These are phyloP conservation scores for Pseudocercospora cruenta DNA, from an alignment of 2,329 filamentous ascomycete species.

Conservation along the genomic window DNA sequence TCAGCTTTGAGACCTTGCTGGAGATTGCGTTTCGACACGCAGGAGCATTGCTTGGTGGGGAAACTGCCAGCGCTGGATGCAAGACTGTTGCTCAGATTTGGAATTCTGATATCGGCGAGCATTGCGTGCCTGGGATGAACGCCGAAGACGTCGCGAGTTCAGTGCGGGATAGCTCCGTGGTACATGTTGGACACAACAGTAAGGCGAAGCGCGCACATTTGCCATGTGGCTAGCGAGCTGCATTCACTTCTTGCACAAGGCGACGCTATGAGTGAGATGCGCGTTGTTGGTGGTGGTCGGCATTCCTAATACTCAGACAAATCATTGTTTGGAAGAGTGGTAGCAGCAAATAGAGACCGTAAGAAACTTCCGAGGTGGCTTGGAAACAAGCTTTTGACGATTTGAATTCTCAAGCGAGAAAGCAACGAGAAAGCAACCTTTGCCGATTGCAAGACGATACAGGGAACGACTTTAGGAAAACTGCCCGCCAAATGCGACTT, in stretches of 20 bases:
- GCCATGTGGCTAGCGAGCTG: neutral
- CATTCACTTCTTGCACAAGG: neutral
- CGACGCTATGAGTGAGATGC: neutral
- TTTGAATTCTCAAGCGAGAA: neutral
- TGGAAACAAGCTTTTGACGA: neutral
- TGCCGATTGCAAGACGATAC: no score
- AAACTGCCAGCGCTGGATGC: neutral
- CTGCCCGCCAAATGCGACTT: no score
- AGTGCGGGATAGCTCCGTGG: neutral
- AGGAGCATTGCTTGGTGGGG: neutral
- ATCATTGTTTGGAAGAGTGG: neutral
- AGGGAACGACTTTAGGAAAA: no score
- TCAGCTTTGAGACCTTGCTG: neutral
- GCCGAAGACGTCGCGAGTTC: neutral
- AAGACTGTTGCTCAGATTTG: neutral
- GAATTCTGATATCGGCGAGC: slow-evolving; percentile 2
- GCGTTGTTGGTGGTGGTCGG: neutral
- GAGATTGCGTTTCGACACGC: slow-evolving; percentile 3
- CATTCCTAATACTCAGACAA: neutral
- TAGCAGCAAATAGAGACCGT: neutral
- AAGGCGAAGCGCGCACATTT: neutral
- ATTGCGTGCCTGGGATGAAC: neutral
- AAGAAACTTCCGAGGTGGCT: slow-evolving; percentile 1
- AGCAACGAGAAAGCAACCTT: neutral
- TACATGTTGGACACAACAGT: neutral